Percentiles rank a stretch among this genome's conserved stretches.
These are phyloP conservation scores for Yamadazyma siamensis DNA, from an alignment of 1,139 yeast species.

Conservation along the genomic window DNA sequence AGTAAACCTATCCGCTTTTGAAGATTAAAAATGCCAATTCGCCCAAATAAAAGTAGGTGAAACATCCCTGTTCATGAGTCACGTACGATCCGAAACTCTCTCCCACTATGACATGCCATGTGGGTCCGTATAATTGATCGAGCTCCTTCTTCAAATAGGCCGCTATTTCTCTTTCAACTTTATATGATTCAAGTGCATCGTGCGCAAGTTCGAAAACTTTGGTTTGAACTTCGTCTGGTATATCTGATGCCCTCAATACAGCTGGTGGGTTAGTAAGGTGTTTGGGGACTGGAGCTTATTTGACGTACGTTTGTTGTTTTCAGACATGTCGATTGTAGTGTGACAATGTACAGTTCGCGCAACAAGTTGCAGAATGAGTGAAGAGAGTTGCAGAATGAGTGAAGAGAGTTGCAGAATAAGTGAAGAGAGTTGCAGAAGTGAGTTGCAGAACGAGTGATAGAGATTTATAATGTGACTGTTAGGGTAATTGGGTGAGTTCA, in stretches of 20 bases:
- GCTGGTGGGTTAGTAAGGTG: constrained; percentile 24
- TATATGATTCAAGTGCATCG: constrained; percentile 43
- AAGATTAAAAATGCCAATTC: constrained; percentile 77
- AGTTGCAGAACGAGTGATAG: no score
- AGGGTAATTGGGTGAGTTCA: no score
- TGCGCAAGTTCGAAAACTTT: constrained; percentile 57
- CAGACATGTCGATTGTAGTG: constrained; percentile 9
- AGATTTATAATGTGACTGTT: no score
- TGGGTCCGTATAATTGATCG: constrained; percentile 61
- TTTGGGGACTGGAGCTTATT: background rate
- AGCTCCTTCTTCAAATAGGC: constrained; percentile 73
- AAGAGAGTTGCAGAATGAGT: background rate
- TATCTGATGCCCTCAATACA: constrained; percentile 46
- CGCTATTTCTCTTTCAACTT: constrained; percentile 73
- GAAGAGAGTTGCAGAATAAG: background rate
- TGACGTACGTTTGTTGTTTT: constrained; percentile 13
- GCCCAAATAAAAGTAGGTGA: constrained; percentile 81
- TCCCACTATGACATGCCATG: constrained; percentile 97
- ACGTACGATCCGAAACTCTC: constrained; percentile 91
- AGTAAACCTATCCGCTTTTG: constrained; percentile 52
- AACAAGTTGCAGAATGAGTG: background rate
- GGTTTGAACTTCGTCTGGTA: constrained; percentile 56
- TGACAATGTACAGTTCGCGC: no score
- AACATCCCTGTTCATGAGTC: constrained; percentile 83
- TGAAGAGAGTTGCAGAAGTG: background rate